A percentile compares a stretch with the other conserved stretches of the same genome.
phyloP scores from a whole-genome alignment of 768 basidiomycete species.

The Trametes gibbosa region DNA sequence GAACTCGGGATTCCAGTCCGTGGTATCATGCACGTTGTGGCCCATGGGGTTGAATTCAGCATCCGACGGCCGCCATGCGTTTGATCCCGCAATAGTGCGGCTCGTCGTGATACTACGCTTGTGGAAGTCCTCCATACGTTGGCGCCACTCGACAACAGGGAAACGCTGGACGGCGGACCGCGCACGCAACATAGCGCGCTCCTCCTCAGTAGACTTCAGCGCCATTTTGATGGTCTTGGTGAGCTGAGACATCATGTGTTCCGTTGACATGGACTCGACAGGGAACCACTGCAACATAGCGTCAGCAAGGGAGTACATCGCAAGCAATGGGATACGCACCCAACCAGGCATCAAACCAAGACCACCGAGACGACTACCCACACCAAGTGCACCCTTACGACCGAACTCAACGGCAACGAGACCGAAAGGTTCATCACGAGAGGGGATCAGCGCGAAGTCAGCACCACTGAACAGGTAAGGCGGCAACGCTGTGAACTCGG shows the following conservation, averaged over 20 bases:
- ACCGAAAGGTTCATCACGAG: slow-evolving; percentile 95
- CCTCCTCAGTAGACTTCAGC: slow-evolving; percentile 85
- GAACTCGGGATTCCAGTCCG: slow-evolving; percentile 77
- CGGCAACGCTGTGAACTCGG: slow-evolving; percentile 92
- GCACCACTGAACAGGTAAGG: slow-evolving; percentile 94
- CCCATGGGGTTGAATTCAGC: slow-evolving; percentile 35
- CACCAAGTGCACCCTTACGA: slow-evolving; percentile 93
- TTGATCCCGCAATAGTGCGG: slow-evolving; percentile 61
- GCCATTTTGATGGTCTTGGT: slow-evolving; percentile 95
- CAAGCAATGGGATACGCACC: slow-evolving; percentile 49
- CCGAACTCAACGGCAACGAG: slow-evolving; percentile 96
- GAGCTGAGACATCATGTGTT: slow-evolving; percentile 92
- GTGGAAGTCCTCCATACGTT: slow-evolving; percentile 94
- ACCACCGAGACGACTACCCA: slow-evolving; percentile 91
- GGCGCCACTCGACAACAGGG: slow-evolving; percentile 97
- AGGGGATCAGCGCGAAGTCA: slow-evolving; percentile 93
- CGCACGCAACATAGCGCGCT: slow-evolving; percentile 89
- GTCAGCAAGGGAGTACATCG: slow-evolving; percentile 2
- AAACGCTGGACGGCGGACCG: slow-evolving; percentile 94
- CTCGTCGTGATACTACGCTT: slow-evolving; percentile 75
- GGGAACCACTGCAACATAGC: slow-evolving; percentile 78
- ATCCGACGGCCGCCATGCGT: slow-evolving; percentile 79
- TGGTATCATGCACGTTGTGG: slow-evolving; percentile 58
- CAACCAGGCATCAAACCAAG: slow-evolving; percentile 97
- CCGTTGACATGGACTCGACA: slow-evolving; percentile 89